phyloP scores from a whole-genome alignment of 2,329 filamentous ascomycete genomes.

The Sclerotiophoma versabilis region DNA sequence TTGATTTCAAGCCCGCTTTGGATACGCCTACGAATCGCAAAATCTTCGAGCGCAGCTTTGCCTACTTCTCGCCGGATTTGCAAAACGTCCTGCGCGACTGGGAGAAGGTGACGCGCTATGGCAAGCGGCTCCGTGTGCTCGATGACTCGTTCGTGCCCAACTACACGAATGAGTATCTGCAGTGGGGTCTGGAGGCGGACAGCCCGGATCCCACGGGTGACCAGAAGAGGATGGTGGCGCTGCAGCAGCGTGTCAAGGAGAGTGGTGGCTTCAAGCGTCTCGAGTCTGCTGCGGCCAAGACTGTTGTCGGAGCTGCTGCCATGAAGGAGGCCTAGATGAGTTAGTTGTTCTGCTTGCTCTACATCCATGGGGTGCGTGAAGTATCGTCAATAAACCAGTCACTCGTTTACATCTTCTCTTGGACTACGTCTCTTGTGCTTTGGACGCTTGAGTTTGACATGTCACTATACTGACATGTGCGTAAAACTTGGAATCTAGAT shows the following conservation, averaged over 20 bases:
- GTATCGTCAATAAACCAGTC: not conserved
- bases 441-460: no score
- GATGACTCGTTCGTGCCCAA: slow-evolving; percentile 70
- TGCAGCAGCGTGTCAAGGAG: slow-evolving; percentile 71
- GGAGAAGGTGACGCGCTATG: slow-evolving; percentile 78
- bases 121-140: slow-evolving; percentile 74
- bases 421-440: no score
- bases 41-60: slow-evolving; percentile 80
- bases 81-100: slow-evolving; percentile 79
- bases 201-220: slow-evolving; percentile 73
- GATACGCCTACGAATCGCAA: slow-evolving; percentile 72
- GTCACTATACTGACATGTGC: no score
- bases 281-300: slow-evolving; percentile 19
- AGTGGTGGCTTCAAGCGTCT: slow-evolving; percentile 66
- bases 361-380: not conserved
- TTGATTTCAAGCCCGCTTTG: slow-evolving; percentile 76
- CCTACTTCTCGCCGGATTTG: slow-evolving; percentile 76
- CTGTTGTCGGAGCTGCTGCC: slow-evolving; percentile 26
- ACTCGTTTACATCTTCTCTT: slow-evolving; percentile 2
- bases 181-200: slow-evolving; percentile 70
- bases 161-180: slow-evolving; percentile 76
- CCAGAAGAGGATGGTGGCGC: slow-evolving; percentile 74
- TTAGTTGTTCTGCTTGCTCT: not conserved
- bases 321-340: slow-evolving; percentile 1
- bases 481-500: no score